A percentile compares a stretch with the other conserved stretches of the same genome.
These are phyloP conservation scores for Globisporangium canariense DNA, from an alignment of 352 stramenopile species.

Conservation along the genomic window DNA sequence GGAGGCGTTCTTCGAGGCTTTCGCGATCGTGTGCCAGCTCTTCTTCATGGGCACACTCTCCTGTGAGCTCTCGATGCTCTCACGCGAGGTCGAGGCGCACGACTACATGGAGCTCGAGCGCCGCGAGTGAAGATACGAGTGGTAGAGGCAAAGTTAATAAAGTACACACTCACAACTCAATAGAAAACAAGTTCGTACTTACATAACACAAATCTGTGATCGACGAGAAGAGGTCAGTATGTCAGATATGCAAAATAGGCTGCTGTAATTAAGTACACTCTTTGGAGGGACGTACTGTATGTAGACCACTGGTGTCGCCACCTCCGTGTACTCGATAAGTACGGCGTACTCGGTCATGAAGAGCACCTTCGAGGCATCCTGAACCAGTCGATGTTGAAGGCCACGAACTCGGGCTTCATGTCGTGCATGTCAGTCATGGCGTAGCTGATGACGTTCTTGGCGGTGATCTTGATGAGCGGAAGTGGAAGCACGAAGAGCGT, in stretches of 20 bases:
- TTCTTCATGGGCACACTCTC: conserved; percentile 85
- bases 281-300: not conserved
- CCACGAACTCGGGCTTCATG: conserved; percentile 36
- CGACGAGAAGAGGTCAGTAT: too few species aligned
- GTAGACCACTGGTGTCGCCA: conserved; percentile 19
- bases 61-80: conserved; percentile 63
- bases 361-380: conserved; percentile 7
- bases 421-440: conserved; percentile 17
- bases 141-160: too few species aligned
- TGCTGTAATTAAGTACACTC: not conserved
- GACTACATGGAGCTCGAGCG: conserved; percentile 64
- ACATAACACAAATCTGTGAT: too few species aligned
- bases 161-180: conserved; percentile 8
- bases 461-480: not conserved
- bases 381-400: conserved; percentile 44
- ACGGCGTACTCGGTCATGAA: conserved; percentile 17
- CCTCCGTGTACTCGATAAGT: conserved; percentile 22
- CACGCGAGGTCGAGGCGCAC: conserved; percentile 51
- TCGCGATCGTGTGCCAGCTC: conserved; percentile 85
- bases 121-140: conserved; percentile 28
- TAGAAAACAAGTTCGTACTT: not conserved
- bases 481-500: not conserved
- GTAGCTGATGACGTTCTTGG: conserved; percentile 14
- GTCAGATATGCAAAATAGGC: not conserved
- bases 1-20: conserved; percentile 80